phyloP scores from a whole-genome alignment of 2,329 filamentous ascomycete species.

The Pezicula rhizophila region DNA sequence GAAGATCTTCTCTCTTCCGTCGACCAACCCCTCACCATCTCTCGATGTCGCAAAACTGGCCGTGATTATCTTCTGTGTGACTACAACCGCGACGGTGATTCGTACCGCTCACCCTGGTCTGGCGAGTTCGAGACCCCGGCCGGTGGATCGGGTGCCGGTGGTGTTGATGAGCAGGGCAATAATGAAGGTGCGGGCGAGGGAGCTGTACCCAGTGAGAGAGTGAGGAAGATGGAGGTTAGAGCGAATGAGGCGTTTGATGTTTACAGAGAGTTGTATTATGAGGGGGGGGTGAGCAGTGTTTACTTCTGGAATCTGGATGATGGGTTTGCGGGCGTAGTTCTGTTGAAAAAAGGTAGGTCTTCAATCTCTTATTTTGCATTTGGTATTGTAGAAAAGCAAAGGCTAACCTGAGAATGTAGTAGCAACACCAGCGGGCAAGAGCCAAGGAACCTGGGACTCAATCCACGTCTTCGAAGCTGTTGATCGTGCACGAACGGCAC shows the following conservation, averaged over 20 bases:
- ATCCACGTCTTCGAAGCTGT: slow-evolving; percentile 98
- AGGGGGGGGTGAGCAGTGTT: slow-evolving; percentile 90
- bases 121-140: slow-evolving; percentile 95
- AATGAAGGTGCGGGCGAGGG: slow-evolving; percentile 65
- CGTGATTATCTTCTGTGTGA: slow-evolving; percentile 97
- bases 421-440: slow-evolving; percentile 57
- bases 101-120: slow-evolving; percentile 97
- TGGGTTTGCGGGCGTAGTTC: slow-evolving; percentile 90
- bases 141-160: slow-evolving; percentile 53
- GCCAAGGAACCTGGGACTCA: slow-evolving; percentile 87
- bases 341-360: slow-evolving; percentile 82
- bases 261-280: slow-evolving; percentile 94
- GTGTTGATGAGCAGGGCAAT: slow-evolving; percentile 41
- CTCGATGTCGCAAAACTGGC: slow-evolving; percentile 79
- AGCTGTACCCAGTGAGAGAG: slow-evolving; percentile 81
- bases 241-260: slow-evolving; percentile 97
- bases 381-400: not conserved
- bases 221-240: slow-evolving; percentile 87
- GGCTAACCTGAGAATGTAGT: slow-evolving; percentile 37
- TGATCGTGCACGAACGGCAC: slow-evolving; percentile 82
- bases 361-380: not conserved
- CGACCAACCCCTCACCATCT: slow-evolving; percentile 85
- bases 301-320: slow-evolving; percentile 99
- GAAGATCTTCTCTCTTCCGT: slow-evolving; percentile 98
- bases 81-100: slow-evolving; percentile 98